Evolutionary conservation across 495 filamentous ascomycete genomes (phyloP), one percentile per base, ranked within the genome.

Genomic region (Pseudomonodictys pantanalensis): DNA sequence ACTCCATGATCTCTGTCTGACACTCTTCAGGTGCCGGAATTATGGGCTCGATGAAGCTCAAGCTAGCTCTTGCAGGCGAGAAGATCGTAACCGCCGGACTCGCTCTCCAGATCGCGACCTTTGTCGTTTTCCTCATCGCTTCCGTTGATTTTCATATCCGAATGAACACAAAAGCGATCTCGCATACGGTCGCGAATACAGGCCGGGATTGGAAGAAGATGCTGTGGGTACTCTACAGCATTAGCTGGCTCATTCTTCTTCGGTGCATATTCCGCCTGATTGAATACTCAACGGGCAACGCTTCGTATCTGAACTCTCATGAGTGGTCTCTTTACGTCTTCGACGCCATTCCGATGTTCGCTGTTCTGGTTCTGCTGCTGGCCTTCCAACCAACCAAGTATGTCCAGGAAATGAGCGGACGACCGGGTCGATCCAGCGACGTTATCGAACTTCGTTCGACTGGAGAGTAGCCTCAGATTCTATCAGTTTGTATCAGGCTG

Each of bases 131-230:
- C 60, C 49, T 71, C 38, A 25, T 52, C 29, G 48, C 61, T 3
- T 57, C 68, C 1, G 26, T 54, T 17, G 56, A 52, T 18, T 70
- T 70, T 54, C 47, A 60, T 33, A 45, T 56, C 18, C 63, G 70
- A 0, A 51, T 69, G 60, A 57, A 53, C n/a, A 46, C n/a, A 18
- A 48, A 48, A 10, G 47, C 58, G 9, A 23, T 12, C 22, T 61
- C 52, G 28, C 68, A 17, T 47, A 53, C 42, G 43, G 58, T 22
- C 29, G 33, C 24, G 0, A 48, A 71, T 17, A 66, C 69, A 1
- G 88, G 84, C 83, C 56, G 69, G 43, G 69, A 71, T 15, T 74
- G 80, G 52, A 67, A 86, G 47, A 56, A 69, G 18, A 70, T 79
- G 38, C 75, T 87, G 3, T 58, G 49, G 50, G 57, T 62, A n/a